A percentile compares a stretch with the other conserved stretches of the same genome.
Conservation (phyloP, 352 stramenopile species). For the Phytophthora melonis region DNA sequence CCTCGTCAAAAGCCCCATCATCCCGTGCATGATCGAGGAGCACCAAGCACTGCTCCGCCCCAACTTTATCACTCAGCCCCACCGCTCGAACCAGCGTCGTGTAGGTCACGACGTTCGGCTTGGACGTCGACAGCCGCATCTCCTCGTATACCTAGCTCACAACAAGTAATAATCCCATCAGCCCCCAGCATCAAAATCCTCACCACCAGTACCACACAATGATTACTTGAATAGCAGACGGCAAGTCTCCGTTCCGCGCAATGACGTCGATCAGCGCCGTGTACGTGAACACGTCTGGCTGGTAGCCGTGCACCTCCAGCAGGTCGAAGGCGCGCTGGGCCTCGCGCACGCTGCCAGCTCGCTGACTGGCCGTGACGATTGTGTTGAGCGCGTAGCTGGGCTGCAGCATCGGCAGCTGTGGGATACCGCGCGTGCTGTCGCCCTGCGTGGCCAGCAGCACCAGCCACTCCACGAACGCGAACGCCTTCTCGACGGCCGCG, state of each 20-base stretch:
- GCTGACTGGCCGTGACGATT: constrained; percentile 81
- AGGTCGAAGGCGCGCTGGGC: constrained; percentile 71
- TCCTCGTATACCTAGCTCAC: constrained; percentile 61
- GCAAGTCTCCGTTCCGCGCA: constrained; percentile 57
- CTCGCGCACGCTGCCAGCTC: constrained; percentile 62
- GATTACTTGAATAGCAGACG: constrained; percentile 55
- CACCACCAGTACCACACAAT: neutral
- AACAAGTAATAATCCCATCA: constrained; percentile 2
- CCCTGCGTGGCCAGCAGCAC: constrained; percentile 56
- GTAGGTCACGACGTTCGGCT: constrained; percentile 82
- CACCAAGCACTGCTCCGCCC: constrained; percentile 44
- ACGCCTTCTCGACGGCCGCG: constrained; percentile 63
- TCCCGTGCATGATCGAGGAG: constrained; percentile 60
- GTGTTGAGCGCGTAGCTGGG: constrained; percentile 82
- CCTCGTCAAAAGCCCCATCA: constrained; percentile 69
- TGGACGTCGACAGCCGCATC: constrained; percentile 66
- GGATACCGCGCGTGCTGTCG: constrained; percentile 56
- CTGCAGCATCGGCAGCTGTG: constrained; percentile 52
- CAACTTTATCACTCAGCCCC: constrained; percentile 48
- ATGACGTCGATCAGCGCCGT: constrained; percentile 84
- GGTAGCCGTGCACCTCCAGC: constrained; percentile 55
- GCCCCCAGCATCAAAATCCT: neutral
- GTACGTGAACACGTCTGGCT: constrained; percentile 84
- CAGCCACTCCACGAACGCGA: constrained; percentile 80
- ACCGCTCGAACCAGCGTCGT: constrained; percentile 73